Evolutionary conservation across 2,329 filamentous ascomycete species (phyloP), one percentile per base, ranked within the genome.

Genomic region (Colletotrichum incanum): DNA sequence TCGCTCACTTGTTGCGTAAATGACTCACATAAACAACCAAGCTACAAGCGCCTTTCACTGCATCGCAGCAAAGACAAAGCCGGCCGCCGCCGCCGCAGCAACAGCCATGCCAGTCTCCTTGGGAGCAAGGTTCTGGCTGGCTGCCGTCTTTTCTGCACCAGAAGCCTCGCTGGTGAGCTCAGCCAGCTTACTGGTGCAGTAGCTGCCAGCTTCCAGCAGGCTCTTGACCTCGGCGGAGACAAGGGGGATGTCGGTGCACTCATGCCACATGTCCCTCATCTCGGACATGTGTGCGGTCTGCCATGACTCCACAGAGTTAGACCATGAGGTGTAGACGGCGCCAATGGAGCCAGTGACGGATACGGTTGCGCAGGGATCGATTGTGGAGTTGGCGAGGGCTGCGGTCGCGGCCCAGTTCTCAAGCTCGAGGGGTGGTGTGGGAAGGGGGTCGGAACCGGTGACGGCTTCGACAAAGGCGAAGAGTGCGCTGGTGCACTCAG

Each of bases 161-260:
- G 55, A 26, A 9, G 18, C 28, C 58, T 61, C 59, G 43, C 28
- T 12, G 14, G 59, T 49, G 59, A 61, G 31, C 59, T 20, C 59
- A 1, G 59, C 59, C 6, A 62, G 43, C 20, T 20, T 37, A 43
- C 43, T 50, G 31, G 20, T 62, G 43, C 59, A 62, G 9, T 11
- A 18, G 12, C 31, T 23, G 20, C 59, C 43, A 18, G 59, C 26
- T 11, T 23, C 43, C 4, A 62, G 43, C 7, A 62, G 3, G 31
- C 43, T 49, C 43, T 62, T 49, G 43, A 62, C 59, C n/a, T 50
- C 59, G 28, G 59, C 59, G 28, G 59, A 49, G 31, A 62, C 23
- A 43, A 31, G 14, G 31, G 59, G 59, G n/a, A 62, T 50, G 4
- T 62, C 59, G 43, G 59, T 62, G n/a, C 45, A 62, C 59, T 62